Evolutionary conservation across 805 yeast genomes (phyloP).

Genomic region (Ogataea naganishii): DNA sequence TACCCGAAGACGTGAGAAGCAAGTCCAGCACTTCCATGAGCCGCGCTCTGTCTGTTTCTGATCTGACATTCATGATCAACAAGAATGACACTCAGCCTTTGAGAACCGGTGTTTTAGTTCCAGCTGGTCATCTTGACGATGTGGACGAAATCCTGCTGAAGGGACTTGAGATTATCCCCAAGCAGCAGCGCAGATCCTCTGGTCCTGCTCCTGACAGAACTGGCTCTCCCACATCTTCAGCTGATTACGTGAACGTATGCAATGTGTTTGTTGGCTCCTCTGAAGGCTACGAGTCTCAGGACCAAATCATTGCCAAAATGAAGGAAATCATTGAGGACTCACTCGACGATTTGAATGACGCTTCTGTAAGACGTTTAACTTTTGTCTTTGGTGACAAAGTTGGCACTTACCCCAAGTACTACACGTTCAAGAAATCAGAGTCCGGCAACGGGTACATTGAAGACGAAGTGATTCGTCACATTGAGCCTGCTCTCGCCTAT

Average conservation of each 20-base stretch:
- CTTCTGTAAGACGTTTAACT: slow-evolving; percentile 85
- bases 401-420: slow-evolving; percentile 91
- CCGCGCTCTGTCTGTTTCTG: slow-evolving; percentile 90
- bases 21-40: slow-evolving; percentile 38
- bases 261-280: slow-evolving; percentile 68
- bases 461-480: slow-evolving; percentile 92
- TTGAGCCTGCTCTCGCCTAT: slow-evolving; percentile 97
- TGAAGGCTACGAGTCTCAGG: slow-evolving; percentile 69
- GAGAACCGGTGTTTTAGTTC: slow-evolving; percentile 78
- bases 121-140: slow-evolving; percentile 80
- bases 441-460: slow-evolving; percentile 72
- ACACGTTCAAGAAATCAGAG: slow-evolving; percentile 59
- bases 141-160: slow-evolving; percentile 73
- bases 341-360: slow-evolving; percentile 58
- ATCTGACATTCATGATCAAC: slow-evolving; percentile 77
- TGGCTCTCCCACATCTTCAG: slow-evolving; percentile 10
- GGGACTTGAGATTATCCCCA: slow-evolving; percentile 66
- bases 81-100: slow-evolving; percentile 55
- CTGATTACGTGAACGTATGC: slow-evolving; percentile 64
- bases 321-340: slow-evolving; percentile 56
- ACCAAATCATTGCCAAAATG: slow-evolving; percentile 55
- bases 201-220: slow-evolving; percentile 44
- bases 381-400: slow-evolving; percentile 77
- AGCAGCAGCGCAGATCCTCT: slow-evolving; percentile 23
- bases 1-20: slow-evolving; percentile 40